Base-by-base conservation (phyloP, 2,329 filamentous ascomycete genomes). In the Diaporthe nobilis region DNA sequence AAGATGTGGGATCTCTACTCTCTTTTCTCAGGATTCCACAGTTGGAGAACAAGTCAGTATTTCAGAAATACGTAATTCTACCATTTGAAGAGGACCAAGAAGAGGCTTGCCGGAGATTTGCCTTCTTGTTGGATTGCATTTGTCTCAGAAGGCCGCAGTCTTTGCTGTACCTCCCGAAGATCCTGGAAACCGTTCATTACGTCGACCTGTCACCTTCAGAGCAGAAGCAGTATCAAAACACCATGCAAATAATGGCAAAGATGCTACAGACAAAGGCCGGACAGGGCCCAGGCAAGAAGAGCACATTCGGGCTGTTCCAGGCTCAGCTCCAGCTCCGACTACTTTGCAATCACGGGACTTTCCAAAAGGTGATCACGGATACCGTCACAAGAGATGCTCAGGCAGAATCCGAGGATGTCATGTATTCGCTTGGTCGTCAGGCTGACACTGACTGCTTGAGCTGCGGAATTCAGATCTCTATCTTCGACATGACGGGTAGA, bases 361-460 rank as follows among this genome's bases (percentile, higher is more conserved):
- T 37, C 22, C 58, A 61, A 37, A 61, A 61, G 58, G 1, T 10
- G 22, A 37, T 61, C n/a, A 61, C 58, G 4, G 39, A 61, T 4
- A 61, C 31, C 2, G 20, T 10, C 7, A 1, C 17, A 34, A 34
- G 58, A 20, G 55, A 73, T n/a, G 39, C 55, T 3, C 31, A 44
- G n/a, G 55, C 37, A 51, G 34, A 31, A 17, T 51, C 51, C 51
- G 55, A 63, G 58, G 15, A 55, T 20, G 17, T 47, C 25, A 37
- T 39, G 57, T 39, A 72, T 53, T 76, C 74, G 37, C 73, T 44
- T 51, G 60, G 74, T 12, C 49, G 49, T 22, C 49, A 53, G 49
- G 49, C 49, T 25, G n/a, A 53, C 4, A 25, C 20, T n/a, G 6
- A n/a, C 9, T 53, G 22, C 49, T 53, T 22, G 49, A 53, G 22